Conservation (phyloP, 192 early-diverging fungal genomes). For the Funneliformis mosseae region DNA sequence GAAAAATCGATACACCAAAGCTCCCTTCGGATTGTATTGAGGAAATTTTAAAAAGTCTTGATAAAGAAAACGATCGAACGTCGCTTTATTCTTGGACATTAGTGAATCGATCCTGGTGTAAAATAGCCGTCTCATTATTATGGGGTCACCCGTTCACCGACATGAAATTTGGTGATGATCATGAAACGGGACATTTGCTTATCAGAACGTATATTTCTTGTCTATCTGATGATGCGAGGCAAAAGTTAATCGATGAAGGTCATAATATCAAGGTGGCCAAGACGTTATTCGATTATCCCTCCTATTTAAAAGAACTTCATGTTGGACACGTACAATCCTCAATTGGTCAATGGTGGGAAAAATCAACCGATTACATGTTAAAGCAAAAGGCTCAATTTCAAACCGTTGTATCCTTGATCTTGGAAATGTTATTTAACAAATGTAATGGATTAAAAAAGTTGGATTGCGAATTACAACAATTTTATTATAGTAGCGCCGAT, state of each 20-base stretch:
- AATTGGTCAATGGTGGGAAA: neutral
- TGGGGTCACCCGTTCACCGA: conserved; percentile 7
- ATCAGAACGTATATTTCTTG: conserved; percentile 15
- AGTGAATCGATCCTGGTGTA: conserved; percentile 7
- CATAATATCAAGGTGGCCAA: neutral
- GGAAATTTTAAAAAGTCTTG: conserved; percentile 21
- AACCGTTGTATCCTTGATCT: neutral
- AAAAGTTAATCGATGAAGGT: conserved; percentile 6
- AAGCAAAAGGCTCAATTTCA: neutral
- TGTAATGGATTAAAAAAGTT: conserved; percentile 5
- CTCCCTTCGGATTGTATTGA: conserved; percentile 22
- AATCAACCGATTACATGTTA: conserved; percentile 1
- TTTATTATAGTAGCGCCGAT: neutral
- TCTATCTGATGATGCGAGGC: neutral
- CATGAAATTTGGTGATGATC: neutral
- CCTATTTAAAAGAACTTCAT: conserved; percentile 12
- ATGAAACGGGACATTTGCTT: neutral
- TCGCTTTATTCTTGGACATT: conserved; percentile 7
- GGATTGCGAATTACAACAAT: neutral
- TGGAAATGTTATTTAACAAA: conserved; percentile 19
- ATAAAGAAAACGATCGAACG: neutral
- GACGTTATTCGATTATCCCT: conserved; percentile 24
- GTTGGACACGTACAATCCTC: neutral
- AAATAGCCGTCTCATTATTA: neutral
- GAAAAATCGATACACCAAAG: neutral